These are phyloP conservation scores for Tolypocladium amazonense DNA, from an alignment of 2,329 filamentous ascomycete genomes.

Conservation along the genomic window DNA sequence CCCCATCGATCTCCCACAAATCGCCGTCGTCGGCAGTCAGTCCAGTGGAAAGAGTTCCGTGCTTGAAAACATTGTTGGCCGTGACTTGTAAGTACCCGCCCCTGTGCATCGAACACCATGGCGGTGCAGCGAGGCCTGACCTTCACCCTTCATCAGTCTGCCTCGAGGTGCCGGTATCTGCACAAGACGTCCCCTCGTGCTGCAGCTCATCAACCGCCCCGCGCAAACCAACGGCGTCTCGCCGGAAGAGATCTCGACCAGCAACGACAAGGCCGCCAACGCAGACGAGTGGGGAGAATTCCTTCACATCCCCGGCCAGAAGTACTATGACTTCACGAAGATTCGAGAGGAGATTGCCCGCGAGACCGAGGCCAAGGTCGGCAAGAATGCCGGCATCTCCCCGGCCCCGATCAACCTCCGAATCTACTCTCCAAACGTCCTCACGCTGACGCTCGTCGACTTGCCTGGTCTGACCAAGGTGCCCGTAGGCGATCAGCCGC, in stretches of 20 bases:
- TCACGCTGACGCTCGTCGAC: conserved; percentile 94
- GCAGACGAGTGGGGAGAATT: conserved; percentile 98
- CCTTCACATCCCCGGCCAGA: conserved; percentile 91
- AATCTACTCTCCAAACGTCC: conserved; percentile 96
- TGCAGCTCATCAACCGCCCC: conserved; percentile 93
- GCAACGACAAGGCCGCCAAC: conserved; percentile 80
- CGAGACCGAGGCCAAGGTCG: conserved; percentile 94
- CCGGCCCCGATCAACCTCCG: conserved; percentile 93
- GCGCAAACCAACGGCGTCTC: conserved; percentile 64
- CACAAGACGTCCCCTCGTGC: conserved; percentile 86
- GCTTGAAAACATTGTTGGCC: conserved; percentile 94
- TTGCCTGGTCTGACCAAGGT: conserved; percentile 94
- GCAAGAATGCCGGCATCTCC: conserved; percentile 91
- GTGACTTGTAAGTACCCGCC: conserved; percentile 80
- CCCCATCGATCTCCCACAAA: conserved; percentile 96
- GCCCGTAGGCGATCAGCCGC: conserved; percentile 88
- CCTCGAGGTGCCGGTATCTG: conserved; percentile 97
- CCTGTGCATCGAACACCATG: background rate
- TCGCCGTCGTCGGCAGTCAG: conserved; percentile 95
- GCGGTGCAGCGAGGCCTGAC: conserved; percentile 1
- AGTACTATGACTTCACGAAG: conserved; percentile 97
- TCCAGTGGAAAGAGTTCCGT: conserved; percentile 99
- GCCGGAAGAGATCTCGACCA: conserved; percentile 51
- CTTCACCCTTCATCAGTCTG: conserved; percentile 46
- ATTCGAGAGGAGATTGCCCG: conserved; percentile 95